A percentile compares a stretch with the other conserved stretches of the same genome.
Evolutionary conservation across 129 eudicot species (phyloP).

Genomic region (Erigeron canadensis): DNA sequence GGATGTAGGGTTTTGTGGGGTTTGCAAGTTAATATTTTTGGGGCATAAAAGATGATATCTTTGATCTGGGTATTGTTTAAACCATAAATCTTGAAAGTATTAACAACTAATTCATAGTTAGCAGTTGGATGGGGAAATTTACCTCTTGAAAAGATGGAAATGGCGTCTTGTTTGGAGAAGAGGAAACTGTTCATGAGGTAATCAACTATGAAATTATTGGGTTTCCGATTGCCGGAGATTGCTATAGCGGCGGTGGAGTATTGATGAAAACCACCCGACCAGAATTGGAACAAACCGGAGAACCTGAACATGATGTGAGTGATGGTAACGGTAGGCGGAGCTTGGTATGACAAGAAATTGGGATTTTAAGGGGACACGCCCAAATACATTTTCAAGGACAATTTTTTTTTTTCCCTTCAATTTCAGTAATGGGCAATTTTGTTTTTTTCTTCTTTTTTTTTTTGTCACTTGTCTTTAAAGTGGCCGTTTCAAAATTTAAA

Average conservation of each 20-base stretch:
- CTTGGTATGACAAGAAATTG: too few relatives aligned
- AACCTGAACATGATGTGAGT: constrained; percentile 1
- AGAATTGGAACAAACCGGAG: constrained; percentile 11
- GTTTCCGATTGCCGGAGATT: constrained; percentile 6
- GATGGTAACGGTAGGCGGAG: too few relatives aligned
- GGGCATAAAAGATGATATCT: constrained; percentile 28
- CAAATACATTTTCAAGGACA: too few relatives aligned
- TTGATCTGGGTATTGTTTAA: constrained; percentile 37
- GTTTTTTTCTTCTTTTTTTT: too few relatives aligned
- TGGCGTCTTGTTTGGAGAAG: constrained; percentile 42
- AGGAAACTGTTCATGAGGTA: too few relatives aligned
- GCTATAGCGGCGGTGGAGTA: not conserved
- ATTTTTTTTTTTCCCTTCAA: too few relatives aligned
- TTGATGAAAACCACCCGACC: too few relatives aligned
- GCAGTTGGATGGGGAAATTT: constrained; percentile 30
- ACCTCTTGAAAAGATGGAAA: constrained; percentile 21
- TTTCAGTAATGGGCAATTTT: too few relatives aligned
- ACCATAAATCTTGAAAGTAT: constrained; percentile 30
- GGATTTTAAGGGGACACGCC: too few relatives aligned
- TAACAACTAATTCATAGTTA: constrained; percentile 31
- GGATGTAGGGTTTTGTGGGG: constrained; percentile 43
- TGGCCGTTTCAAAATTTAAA: too few relatives aligned
- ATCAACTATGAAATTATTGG: constrained; percentile 9
- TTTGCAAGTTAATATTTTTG: constrained; percentile 31
- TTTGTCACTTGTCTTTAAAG: too few relatives aligned